A percentile compares a stretch with the other conserved stretches of the same genome.
phyloP scores from a whole-genome alignment of 805 yeast species.

The Suhomyces canberraensis region DNA sequence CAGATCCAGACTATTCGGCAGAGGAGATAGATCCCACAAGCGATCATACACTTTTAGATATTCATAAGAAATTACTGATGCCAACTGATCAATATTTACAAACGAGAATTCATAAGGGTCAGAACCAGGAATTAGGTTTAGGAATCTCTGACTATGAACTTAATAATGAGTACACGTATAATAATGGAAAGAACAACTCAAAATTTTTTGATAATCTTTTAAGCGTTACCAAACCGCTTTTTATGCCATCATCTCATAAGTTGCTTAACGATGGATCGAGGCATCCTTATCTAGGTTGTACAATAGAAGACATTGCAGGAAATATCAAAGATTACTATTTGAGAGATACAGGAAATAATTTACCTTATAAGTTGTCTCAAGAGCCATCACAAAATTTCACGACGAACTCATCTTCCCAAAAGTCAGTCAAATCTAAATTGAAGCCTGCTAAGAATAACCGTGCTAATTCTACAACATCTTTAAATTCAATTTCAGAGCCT shows the following conservation, averaged over 20 bases:
- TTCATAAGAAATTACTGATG: slow-evolving; percentile 28
- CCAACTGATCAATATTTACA: slow-evolving; percentile 36
- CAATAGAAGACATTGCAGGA: slow-evolving; percentile 28
- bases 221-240: slow-evolving; percentile 20
- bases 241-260: slow-evolving; percentile 23
- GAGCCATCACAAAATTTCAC: background rate
- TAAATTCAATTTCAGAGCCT: slow-evolving; percentile 6
- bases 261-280: slow-evolving; percentile 17
- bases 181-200: slow-evolving; percentile 16
- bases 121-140: slow-evolving; percentile 15
- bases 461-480: slow-evolving; percentile 11
- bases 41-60: slow-evolving; percentile 23
- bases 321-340: slow-evolving; percentile 19
- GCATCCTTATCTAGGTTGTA: slow-evolving; percentile 22
- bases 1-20: slow-evolving; percentile 27
- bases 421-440: slow-evolving; percentile 4
- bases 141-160: slow-evolving; percentile 17
- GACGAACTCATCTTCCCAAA: background rate
- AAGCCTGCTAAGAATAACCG: slow-evolving; percentile 8
- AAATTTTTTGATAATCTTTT: slow-evolving; percentile 19
- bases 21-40: slow-evolving; percentile 21
- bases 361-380: background rate
- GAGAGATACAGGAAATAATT: background rate
- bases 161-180: slow-evolving; percentile 14
- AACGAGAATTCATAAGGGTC: slow-evolving; percentile 16